Evolutionary conservation across 2,329 filamentous ascomycete genomes (phyloP).

Genomic region (Neopestalotiopsis rosae): DNA sequence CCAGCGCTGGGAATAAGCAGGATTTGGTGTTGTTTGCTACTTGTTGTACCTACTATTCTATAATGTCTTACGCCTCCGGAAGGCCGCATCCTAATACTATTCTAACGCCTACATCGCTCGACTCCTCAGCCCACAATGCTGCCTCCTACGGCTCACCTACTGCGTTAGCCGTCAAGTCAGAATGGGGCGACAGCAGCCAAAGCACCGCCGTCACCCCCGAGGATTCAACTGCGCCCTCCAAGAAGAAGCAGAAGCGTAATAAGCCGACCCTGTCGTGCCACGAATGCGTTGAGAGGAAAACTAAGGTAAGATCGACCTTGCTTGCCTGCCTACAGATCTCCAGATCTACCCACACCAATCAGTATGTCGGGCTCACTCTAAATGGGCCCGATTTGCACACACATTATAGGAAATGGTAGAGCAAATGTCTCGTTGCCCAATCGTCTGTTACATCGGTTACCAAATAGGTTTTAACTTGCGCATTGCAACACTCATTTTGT

Average conservation of each 20-base stretch:
- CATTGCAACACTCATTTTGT: neutral
- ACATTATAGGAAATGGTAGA: neutral
- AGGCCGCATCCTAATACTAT: conserved; percentile 15
- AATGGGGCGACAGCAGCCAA: conserved; percentile 25
- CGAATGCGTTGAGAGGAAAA: conserved; percentile 83
- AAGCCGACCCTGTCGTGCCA: conserved; percentile 82
- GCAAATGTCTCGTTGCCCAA: neutral
- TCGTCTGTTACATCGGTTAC: neutral
- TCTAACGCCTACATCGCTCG: conserved; percentile 16
- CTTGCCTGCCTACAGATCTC: neutral
- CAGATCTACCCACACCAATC: conserved; percentile 1
- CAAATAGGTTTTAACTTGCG: neutral
- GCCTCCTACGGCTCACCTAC: conserved; percentile 15
- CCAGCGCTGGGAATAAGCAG: conserved; percentile 13
- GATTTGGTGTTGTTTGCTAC: neutral
- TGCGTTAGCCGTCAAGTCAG: conserved; percentile 14
- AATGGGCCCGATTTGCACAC: neutral
- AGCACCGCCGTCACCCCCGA: conserved; percentile 25
- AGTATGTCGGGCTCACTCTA: neutral
- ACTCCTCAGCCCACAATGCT: conserved; percentile 11
- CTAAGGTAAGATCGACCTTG: conserved; percentile 61
- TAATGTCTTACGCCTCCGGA: conserved; percentile 12
- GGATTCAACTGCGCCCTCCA: conserved; percentile 42
- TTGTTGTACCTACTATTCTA: neutral
- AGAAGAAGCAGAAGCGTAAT: conserved; percentile 82